Evolutionary conservation across 441 rosid species (phyloP), one percentile per base, ranked within the genome.

Genomic region (Erodium moschatum): DNA sequence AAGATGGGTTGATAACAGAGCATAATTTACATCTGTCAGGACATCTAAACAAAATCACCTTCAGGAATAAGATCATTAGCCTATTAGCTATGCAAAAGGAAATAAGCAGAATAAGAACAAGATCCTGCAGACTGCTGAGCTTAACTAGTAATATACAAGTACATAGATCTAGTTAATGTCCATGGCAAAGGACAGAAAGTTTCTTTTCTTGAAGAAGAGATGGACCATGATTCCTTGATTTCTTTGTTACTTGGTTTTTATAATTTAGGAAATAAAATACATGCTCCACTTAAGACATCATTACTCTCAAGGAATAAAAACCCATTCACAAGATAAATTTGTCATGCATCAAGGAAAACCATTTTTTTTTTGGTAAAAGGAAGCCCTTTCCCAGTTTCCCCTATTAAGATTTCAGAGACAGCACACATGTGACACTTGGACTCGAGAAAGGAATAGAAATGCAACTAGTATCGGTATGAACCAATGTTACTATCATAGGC

Each of bases 61-160:
- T 56, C 24, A 16, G 62, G 20, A 18, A 56, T 56, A 18, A 56
- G 62, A 56, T 56, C 62, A 56, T 56, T 9, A 56, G 10, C 62
- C 24, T 56, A 56, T 56, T 15, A 18, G 62, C 62, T 18, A 56
- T 56, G 62, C 19, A 5, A 56, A 56, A 56, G 62, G 62, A 56
- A 16, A 56, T 56, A 56, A 56, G 62, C 3, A 56, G 27, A 56
- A 56, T 18, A 16, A 19, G 24, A 19, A 7, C 6, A 18, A 56
- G 21, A 56, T 56, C 21, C 24, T 18, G 24, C 62, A 56, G 11
- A 56, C 10, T 15, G 61, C 9, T 15, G 21, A 54, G 9, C 6
- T 54, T 54, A 16, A 54, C 9, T 16, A 40, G 44, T 33, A 33
- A 33, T 33, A 33, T 33, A 6, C 38, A 33, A 33, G 6, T 40